Base-by-base conservation (phyloP, 441 rosid genomes). In the Gossypium lobatum region DNA sequence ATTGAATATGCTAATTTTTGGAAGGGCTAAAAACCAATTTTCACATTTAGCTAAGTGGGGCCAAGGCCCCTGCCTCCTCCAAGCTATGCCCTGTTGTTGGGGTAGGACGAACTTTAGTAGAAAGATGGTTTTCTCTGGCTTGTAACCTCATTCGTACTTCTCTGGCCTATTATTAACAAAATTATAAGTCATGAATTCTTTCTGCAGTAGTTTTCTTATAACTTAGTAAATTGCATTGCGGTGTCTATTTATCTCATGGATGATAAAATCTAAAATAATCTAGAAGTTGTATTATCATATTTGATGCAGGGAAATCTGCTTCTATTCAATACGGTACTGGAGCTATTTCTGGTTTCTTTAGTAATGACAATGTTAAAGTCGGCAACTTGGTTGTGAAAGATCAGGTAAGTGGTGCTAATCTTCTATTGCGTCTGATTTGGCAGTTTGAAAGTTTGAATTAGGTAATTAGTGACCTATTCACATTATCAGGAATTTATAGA, bases 291-390 rank as follows among this genome's bases (percentile, higher is more conserved):
- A 45, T 21, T 45, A 6, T 66, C 7, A n/a, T 66, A 23, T 66
- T 50, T 64, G 39, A 21, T 81, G 66, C 69, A 89, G 93, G 93
- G 42, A 80, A 87, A 77, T 25, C 93, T 65, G 93, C 91, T 37
- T 73, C 87, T 45, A 89, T 89, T 74, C 88, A 83, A 50, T 89
- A 89, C 52, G 93, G 93, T 9, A 80, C 90, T 78, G 93, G 93
- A 55, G 85, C 91, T 26, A 84, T 89, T 60, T 57, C 93, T 64
- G 93, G 93, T 3, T 87, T 80, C 82, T 89, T 87, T 60, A 89
- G 93, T 64, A 61, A 86, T 68, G 93, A 89, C 76, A 71, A 74
- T 3, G 88, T 86, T 23, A 81, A 78, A 18, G 91, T 89, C 60
- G 93, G 91, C 63, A 87, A 83, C 55, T 57, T 89, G 66, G 85